A percentile compares a stretch with the other conserved stretches of the same genome.
Evolutionary conservation across 352 stramenopile species (phyloP).

Genomic region (Nothophytophthora sp.): DNA sequence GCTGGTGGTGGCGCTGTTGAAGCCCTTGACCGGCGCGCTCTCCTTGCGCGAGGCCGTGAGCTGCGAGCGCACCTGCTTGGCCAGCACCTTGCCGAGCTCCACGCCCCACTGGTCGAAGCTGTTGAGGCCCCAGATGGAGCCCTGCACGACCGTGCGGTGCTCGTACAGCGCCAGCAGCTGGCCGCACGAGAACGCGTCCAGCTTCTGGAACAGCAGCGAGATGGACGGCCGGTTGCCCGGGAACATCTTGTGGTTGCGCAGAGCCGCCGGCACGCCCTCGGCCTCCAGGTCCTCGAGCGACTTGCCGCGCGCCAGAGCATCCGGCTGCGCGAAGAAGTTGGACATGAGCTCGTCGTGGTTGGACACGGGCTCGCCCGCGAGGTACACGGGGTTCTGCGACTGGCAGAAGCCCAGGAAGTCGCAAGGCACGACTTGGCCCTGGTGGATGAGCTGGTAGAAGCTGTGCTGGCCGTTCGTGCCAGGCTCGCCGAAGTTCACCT

Average conservation of each 20-base stretch:
- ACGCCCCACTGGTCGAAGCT: conserved; percentile 99
- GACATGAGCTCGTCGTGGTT: conserved; percentile 99
- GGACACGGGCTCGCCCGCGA: conserved; percentile 87
- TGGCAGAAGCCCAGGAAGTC: conserved; percentile 99
- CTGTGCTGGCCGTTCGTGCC: conserved; percentile 98
- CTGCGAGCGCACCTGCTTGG: conserved; percentile 94
- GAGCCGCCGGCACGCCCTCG: conserved; percentile 92
- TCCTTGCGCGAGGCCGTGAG: conserved; percentile 78
- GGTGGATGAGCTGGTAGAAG: conserved; percentile 99
- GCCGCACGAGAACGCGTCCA: conserved; percentile 95
- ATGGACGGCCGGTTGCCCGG: conserved; percentile 97
- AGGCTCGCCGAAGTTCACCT: conserved; percentile 98
- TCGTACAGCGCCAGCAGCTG: conserved; percentile 99
- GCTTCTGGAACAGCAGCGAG: conserved; percentile 96
- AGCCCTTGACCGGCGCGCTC: conserved; percentile 87
- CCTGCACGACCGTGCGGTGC: conserved; percentile 96
- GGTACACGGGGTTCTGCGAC: conserved; percentile 88
- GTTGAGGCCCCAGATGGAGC: conserved; percentile 99
- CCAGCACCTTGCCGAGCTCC: conserved; percentile 98
- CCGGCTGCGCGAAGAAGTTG: conserved; percentile 99
- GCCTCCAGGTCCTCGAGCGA: conserved; percentile 92
- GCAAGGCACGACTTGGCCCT: conserved; percentile 95
- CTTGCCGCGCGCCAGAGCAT: conserved; percentile 97
- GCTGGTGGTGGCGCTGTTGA: conserved; percentile 93
- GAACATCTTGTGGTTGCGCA: conserved; percentile 97